Percentiles rank a stretch among this genome's conserved stretches.
These are phyloP conservation scores for Rosa hybrid DNA, from an alignment of 331 rosid genomes.

Conservation along the genomic window DNA sequence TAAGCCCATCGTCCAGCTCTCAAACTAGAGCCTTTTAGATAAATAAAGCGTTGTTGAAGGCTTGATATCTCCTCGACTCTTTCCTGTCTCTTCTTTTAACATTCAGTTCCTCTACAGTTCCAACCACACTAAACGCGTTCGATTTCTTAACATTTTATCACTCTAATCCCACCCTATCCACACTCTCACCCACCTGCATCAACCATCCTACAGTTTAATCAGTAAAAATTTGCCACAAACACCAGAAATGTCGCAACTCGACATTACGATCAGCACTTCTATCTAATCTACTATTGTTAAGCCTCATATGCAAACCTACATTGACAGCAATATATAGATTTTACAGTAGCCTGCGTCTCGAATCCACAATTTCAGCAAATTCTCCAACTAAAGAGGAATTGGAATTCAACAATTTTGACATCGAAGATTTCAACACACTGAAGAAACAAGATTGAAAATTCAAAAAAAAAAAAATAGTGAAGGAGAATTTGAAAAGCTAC, in stretches of 20 bases:
- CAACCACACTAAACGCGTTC: neutral
- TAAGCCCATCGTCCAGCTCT: too few relatives aligned
- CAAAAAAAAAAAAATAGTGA: neutral
- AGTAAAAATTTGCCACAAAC: neutral
- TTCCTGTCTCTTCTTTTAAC: neutral
- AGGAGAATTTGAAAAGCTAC: conserved; percentile 23
- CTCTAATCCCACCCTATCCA: neutral
- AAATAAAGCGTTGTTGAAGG: neutral
- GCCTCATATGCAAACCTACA: neutral
- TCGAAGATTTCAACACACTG: neutral
- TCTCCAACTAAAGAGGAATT: neutral
- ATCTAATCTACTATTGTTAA: neutral
- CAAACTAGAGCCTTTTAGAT: neutral
- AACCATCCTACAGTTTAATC: neutral
- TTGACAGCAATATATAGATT: neutral
- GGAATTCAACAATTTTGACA: neutral
- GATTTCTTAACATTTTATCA: neutral
- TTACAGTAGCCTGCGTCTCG: neutral
- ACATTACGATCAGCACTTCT: neutral
- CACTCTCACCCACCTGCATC: too few relatives aligned
- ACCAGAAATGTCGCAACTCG: neutral
- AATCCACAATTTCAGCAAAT: neutral
- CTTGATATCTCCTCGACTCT: neutral
- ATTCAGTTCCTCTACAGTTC: neutral
- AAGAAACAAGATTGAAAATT: neutral